Evolutionary conservation across 129 eudicot genomes (phyloP).

Genomic region (Flaveria trinervia): DNA sequence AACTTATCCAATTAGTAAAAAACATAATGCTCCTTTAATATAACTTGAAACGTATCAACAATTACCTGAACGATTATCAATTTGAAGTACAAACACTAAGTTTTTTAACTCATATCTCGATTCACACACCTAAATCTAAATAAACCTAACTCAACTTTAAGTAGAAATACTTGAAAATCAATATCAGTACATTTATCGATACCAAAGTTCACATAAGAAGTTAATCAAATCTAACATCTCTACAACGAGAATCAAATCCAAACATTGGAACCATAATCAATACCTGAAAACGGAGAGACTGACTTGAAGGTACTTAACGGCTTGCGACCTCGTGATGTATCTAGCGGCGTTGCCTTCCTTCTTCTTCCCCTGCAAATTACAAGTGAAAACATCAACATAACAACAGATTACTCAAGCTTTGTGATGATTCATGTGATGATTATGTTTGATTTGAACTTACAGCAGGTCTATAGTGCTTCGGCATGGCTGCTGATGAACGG

Average conservation of each 20-base stretch:
- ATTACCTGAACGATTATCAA: not conserved
- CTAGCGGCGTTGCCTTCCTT: constrained; percentile 94
- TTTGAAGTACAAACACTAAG: not conserved
- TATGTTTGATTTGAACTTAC: constrained; percentile 36
- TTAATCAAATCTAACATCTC: too few species aligned
- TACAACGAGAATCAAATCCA: too few species aligned
- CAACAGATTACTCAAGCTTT: not conserved
- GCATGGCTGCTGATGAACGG: constrained; percentile 46
- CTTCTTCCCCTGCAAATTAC: constrained; percentile 67
- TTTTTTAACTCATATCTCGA: not conserved
- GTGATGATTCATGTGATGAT: not conserved
- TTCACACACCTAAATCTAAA: not conserved
- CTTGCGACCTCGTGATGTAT: constrained; percentile 77
- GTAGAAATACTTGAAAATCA: too few species aligned
- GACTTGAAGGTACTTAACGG: constrained; percentile 77
- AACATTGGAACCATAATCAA: too few species aligned
- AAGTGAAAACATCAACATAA: not conserved
- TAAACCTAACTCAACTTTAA: too few species aligned
- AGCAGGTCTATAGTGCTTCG: constrained; percentile 88
- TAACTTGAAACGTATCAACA: not conserved
- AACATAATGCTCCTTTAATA: not conserved
- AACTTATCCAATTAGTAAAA: not conserved
- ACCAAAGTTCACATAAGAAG: too few species aligned
- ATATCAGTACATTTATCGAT: too few species aligned
- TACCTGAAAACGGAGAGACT: constrained; percentile 83